These are phyloP conservation scores for Neofusicoccum ribis DNA, from an alignment of 2,329 filamentous ascomycete species.

Conservation along the genomic window DNA sequence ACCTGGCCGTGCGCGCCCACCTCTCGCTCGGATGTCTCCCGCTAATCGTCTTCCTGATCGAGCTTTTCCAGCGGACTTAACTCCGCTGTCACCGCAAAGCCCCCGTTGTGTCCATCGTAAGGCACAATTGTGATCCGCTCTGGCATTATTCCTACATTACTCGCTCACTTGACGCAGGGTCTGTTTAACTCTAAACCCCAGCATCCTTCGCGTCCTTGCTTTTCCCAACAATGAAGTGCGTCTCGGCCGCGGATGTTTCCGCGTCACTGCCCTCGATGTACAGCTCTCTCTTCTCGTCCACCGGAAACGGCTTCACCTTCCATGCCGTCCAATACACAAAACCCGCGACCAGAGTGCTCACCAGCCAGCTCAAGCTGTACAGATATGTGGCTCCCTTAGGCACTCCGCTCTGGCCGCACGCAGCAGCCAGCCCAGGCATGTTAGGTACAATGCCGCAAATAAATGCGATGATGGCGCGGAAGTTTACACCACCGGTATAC, in stretches of 20 bases:
- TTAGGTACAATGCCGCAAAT: slow-evolving; percentile 28
- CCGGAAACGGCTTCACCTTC: slow-evolving; percentile 17
- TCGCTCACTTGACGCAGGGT: neutral
- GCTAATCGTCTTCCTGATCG: neutral
- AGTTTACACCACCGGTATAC: slow-evolving; percentile 29
- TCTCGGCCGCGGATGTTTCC: neutral
- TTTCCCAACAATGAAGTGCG: neutral
- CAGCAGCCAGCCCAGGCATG: slow-evolving; percentile 24
- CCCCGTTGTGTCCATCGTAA: neutral
- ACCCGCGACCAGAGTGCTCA: slow-evolving; percentile 15
- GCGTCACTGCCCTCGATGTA: slow-evolving; percentile 20
- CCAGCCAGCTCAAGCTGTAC: slow-evolving; percentile 21
- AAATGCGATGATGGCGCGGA: slow-evolving; percentile 29
- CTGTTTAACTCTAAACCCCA: neutral
- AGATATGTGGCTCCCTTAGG: slow-evolving; percentile 19
- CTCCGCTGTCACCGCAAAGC: neutral
- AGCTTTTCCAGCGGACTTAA: neutral
- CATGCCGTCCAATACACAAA: slow-evolving; percentile 20
- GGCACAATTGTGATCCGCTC: neutral
- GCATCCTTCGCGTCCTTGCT: neutral
- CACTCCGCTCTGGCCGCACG: slow-evolving; percentile 17
- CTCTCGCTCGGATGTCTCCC: neutral
- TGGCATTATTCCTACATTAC: neutral
- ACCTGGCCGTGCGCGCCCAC: neutral
- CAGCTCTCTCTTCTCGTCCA: slow-evolving; percentile 19